Evolutionary conservation across 768 basidiomycete genomes (phyloP), one percentile per base, ranked within the genome.

Genomic region (Russula virescens): DNA sequence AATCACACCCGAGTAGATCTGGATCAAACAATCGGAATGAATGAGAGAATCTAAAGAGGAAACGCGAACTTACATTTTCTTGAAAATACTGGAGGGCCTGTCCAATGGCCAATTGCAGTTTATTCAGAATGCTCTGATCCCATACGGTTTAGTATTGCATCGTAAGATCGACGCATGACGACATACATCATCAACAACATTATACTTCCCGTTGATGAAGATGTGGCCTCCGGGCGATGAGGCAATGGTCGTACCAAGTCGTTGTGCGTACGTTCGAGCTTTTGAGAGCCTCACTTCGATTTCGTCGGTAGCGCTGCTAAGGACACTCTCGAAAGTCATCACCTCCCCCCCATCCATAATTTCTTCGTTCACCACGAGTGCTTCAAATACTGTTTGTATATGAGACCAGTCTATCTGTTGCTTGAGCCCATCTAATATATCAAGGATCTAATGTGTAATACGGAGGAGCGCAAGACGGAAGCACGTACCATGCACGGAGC

Each of bases 81-180:
- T 91, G 89, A 7, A 94, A 70, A 69, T 85, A 83, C 63, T 84
- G 82, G 60, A 90, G 69, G 68, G 90, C 88, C 18, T 74, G 71
- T 3, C 71, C 73, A 26, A 85, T 71, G 66, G 89, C 89, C 0
- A 66, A 72, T 69, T 91, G 88, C 62, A 94, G 77, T 45, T 73
- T 70, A n/a, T 78, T 75, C 59, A 88, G 71, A 72, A 92, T 89
- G 25, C 81, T 79, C 89, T 95, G 67, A 14, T 28, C 55, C 48
- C 28, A 16, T 5, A 21, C 23, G n/a, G 23, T 62, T 46, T 23
- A n/a, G 52, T 42, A 4, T 31, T 2, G 35, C 38, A 23, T 5
- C 14, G 35, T 2, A 19, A n/a, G 5, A 19, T 16, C 18, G 51
- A 31, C 26, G 40, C 26, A 8, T 14, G 47, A 5, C 42, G 42